phyloP scores from a whole-genome alignment of 208 protist species.

The Trypanosomatidae sp. region DNA sequence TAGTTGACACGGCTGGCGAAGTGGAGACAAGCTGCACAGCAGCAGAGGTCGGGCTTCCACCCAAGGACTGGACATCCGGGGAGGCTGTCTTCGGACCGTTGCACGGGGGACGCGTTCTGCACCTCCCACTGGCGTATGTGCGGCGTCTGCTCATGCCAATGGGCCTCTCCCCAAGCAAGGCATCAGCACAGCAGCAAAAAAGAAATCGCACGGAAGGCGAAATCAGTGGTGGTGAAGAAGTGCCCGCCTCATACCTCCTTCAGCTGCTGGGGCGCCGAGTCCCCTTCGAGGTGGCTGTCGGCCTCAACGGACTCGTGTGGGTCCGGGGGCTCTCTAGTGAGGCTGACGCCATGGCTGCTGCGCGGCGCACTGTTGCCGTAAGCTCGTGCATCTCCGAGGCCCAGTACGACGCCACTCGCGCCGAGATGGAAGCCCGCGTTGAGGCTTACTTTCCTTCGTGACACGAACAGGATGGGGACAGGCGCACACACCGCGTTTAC shows the following conservation, averaged over 20 bases:
- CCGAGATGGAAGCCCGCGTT: constrained; percentile 77
- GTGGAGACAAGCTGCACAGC: constrained; percentile 78
- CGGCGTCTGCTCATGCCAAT: constrained; percentile 53
- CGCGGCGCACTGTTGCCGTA: constrained; percentile 71
- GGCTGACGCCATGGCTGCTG: constrained; percentile 41
- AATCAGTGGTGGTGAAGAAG: constrained; percentile 8
- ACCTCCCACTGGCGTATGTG: constrained; percentile 65
- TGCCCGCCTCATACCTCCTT: constrained; percentile 64
- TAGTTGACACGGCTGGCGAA: constrained; percentile 25
- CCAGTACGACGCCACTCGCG: constrained; percentile 60
- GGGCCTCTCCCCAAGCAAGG: not conserved
- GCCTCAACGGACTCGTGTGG: constrained; percentile 84
- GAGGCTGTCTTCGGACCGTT: constrained; percentile 81
- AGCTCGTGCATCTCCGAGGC: constrained; percentile 71
- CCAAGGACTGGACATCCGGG: constrained; percentile 84
- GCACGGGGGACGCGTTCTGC: constrained; percentile 61
- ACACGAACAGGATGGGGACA: not conserved
- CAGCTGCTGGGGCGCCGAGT: constrained; percentile 51
- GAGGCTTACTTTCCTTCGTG: constrained; percentile 56
- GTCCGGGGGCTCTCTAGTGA: constrained; percentile 58
- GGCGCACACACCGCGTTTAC: not conserved
- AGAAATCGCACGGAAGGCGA: constrained; percentile 21
- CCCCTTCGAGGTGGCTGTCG: constrained; percentile 77
- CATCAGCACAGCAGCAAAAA: constrained; percentile 9
- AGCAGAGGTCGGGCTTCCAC: constrained; percentile 61